Evolutionary conservation across 768 basidiomycete genomes (phyloP), one percentile per base, ranked within the genome.

Genomic region (Symmetrospora coprosmae): DNA sequence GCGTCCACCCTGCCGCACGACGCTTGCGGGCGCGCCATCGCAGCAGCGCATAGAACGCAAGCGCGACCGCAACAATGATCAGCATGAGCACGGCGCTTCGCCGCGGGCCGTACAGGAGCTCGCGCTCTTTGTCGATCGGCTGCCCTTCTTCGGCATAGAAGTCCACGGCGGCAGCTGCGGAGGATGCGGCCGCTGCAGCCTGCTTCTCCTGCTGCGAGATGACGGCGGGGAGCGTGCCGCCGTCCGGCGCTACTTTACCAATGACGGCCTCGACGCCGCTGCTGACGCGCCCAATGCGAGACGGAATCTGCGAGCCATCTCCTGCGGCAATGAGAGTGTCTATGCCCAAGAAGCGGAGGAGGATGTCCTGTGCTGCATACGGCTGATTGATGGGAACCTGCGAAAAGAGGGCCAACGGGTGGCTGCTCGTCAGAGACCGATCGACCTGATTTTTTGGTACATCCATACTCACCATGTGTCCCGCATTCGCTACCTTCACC

Each of bases 331-430:
- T 78, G 19, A 83, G 79, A 66, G 92, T 86, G 74, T 97, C 84
- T 62, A 90, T 81, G 52, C 82, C 85, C 83, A 96, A 88, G 76
- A 99, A 99, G 13, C 94, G 86, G 39, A 94, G 80, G 66, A 99
- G 91, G 91, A 97, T 96, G 72, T 99, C 94, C 71, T 96, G 90
- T 2, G 90, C 78, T n/a, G 83, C 81, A 51, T 86, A 79, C 0
- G 90, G 91, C 16, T 85, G 76, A 72, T 99, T 91, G 72, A 72
- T 74, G 0, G 74, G 73, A 35, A 74, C 49, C 60, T 43, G 21
- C 34, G 8, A 16, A 21, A 16, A 27, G 7, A 27, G 23, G 28
- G 6, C 39, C 5, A 25, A 17, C 13, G 37, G 8, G 35, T 11
- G 37, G 17, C 35, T 35, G 34, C 31, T 4, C 9, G 13, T 8